Conservation (phyloP, 2,329 filamentous ascomycete species). For the Talaromyces piceae region DNA sequence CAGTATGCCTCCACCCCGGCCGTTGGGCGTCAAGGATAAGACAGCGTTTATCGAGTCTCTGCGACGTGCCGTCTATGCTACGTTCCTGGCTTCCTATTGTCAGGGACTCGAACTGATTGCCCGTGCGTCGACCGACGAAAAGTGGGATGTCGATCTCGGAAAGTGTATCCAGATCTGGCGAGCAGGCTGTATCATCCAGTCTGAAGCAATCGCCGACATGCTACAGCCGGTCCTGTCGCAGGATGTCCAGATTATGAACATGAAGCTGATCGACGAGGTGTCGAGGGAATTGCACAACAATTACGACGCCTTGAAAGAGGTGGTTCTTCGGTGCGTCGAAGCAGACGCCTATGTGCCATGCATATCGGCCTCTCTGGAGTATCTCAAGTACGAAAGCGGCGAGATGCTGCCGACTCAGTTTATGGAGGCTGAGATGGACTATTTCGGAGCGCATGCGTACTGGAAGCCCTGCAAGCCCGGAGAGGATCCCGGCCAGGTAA, state of each 20-base stretch:
- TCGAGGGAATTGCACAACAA: slow-evolving; percentile 47
- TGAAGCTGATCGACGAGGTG: slow-evolving; percentile 39
- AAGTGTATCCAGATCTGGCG: slow-evolving; percentile 54
- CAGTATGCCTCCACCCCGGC: slow-evolving; percentile 33
- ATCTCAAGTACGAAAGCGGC: slow-evolving; percentile 56
- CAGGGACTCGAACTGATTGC: slow-evolving; percentile 61
- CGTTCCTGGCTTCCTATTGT: slow-evolving; percentile 55
- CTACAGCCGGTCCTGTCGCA: slow-evolving; percentile 34
- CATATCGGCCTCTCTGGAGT: slow-evolving; percentile 57
- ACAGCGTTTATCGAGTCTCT: slow-evolving; percentile 50
- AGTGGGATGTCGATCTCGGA: slow-evolving; percentile 46
- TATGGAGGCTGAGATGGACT: slow-evolving; percentile 64
- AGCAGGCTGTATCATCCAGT: slow-evolving; percentile 63
- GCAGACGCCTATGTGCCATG: slow-evolving; percentile 55
- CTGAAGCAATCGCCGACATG: slow-evolving; percentile 57
- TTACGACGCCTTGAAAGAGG: slow-evolving; percentile 47
- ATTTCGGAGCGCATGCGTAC: slow-evolving; percentile 62
- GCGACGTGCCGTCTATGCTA: slow-evolving; percentile 53
- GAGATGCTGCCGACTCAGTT: slow-evolving; percentile 59
- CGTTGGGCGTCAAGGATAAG: slow-evolving; percentile 26
- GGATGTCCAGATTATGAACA: slow-evolving; percentile 25
- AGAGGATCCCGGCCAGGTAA: slow-evolving; percentile 45
- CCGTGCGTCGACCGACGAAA: slow-evolving; percentile 49
- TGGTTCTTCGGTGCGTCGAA: slow-evolving; percentile 49
- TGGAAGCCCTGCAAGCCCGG: slow-evolving; percentile 45